Evolutionary conservation across 1,284 basidiomycete species (phyloP).

Genomic region (Pterulicium gracile): DNA sequence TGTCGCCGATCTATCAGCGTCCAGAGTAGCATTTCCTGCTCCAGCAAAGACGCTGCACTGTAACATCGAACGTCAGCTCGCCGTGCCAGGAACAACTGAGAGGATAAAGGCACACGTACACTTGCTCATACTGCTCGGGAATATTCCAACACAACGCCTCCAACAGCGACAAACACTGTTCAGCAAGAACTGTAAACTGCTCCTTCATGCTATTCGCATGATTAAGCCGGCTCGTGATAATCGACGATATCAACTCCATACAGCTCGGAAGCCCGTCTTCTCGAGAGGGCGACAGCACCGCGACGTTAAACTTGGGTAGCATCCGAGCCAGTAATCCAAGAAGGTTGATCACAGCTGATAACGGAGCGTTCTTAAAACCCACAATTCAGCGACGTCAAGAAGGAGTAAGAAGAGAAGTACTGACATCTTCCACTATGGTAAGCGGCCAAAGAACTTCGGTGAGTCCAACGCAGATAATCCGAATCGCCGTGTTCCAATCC

Average conservation of each 20-base stretch:
- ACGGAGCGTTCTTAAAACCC: neutral
- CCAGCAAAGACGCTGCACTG: neutral
- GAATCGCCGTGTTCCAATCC: neutral
- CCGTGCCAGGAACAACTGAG: neutral
- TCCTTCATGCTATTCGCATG: neutral
- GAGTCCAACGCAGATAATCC: neutral
- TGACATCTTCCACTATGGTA: neutral
- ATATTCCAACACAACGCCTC: neutral
- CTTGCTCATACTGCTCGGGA: neutral
- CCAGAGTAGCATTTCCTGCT: neutral
- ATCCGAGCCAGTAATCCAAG: neutral
- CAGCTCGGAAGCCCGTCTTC: neutral
- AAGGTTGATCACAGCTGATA: neutral
- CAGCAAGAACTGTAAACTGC: neutral
- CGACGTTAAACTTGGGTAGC: neutral
- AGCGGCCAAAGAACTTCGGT: neutral
- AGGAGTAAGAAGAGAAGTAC: no score
- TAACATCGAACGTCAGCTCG: no score
- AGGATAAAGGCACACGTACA: neutral
- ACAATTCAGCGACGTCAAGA: no score
- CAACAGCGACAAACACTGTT: neutral
- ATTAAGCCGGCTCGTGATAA: neutral
- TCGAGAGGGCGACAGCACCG: neutral
- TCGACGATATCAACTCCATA: neutral
- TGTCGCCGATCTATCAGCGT: neutral